These are phyloP conservation scores for Plasmodium vinckei DNA, from an alignment of 169 alveolate genomes.

Conservation along the genomic window DNA sequence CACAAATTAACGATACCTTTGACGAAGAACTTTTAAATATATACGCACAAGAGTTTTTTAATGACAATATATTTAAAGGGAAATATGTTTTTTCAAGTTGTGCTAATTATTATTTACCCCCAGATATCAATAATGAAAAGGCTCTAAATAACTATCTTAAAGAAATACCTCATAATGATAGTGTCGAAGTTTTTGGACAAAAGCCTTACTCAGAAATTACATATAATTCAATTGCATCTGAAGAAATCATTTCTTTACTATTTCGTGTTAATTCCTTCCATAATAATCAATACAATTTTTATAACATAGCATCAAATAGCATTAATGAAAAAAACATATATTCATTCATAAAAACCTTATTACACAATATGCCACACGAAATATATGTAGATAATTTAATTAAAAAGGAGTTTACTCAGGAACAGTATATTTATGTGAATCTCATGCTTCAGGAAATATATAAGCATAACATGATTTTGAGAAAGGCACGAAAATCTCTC, in stretches of 20 bases:
- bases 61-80: constrained; percentile 73
- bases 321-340: constrained; percentile 64
- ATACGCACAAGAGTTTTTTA: constrained; percentile 74
- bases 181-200: constrained; percentile 71
- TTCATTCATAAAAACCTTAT: constrained; percentile 42
- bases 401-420: constrained; percentile 35
- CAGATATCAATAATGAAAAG: constrained; percentile 57
- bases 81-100: constrained; percentile 66
- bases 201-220: constrained; percentile 65
- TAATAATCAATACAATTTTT: constrained; percentile 50
- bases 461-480: constrained; percentile 46
- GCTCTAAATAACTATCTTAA: constrained; percentile 49
- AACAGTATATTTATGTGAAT: constrained; percentile 47
- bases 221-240: constrained; percentile 39
- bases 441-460: constrained; percentile 62
- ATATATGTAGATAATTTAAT: constrained; percentile 53
- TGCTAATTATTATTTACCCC: constrained; percentile 56
- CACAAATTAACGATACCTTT: constrained; percentile 57
- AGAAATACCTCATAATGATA: constrained; percentile 74
- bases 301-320: constrained; percentile 12
- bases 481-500: constrained; percentile 38
- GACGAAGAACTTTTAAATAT: constrained; percentile 66
- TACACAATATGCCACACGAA: constrained; percentile 63
- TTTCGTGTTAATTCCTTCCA: constrained; percentile 39
- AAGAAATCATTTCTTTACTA: constrained; percentile 58